These are phyloP conservation scores for Mortierella sp. DNA, from an alignment of 371 early-diverging fungal genomes.

Conservation along the genomic window DNA sequence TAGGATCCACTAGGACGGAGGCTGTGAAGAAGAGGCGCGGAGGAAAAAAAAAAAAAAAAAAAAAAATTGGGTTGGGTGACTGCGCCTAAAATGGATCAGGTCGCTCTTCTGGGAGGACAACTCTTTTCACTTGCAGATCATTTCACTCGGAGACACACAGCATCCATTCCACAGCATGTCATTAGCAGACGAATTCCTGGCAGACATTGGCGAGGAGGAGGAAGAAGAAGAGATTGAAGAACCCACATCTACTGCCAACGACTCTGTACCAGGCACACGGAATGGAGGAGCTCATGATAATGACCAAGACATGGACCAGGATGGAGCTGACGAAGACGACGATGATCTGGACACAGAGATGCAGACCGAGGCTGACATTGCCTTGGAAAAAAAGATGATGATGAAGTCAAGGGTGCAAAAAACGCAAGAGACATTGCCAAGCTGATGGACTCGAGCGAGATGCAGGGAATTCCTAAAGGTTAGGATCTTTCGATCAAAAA, in stretches of 20 bases:
- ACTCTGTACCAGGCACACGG: constrained; percentile 12
- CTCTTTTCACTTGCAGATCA: too few species aligned
- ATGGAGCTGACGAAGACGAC: constrained; percentile 53
- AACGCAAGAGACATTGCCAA: constrained; percentile 48
- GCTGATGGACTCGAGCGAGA: constrained; percentile 48
- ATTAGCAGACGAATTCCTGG: constrained; percentile 81
- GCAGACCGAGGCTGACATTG: constrained; percentile 31
- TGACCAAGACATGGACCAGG: constrained; percentile 53
- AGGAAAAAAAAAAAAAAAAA: constrained; percentile 48
- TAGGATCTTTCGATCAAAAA: not conserved
- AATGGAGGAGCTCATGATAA: constrained; percentile 12
- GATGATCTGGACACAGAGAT: constrained; percentile 52
- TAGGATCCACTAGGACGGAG: too few species aligned
- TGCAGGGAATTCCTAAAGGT: constrained; percentile 42
- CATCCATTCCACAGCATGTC: constrained; percentile 49
- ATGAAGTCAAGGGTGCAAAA: constrained; percentile 21
- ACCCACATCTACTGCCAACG: constrained; percentile 12
- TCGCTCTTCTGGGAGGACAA: too few species aligned
- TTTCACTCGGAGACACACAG: not conserved
- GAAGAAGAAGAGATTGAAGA: constrained; percentile 57
- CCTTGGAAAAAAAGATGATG: constrained; percentile 40
- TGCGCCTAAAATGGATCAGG: too few species aligned
- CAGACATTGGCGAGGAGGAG: constrained; percentile 72
- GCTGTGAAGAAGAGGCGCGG: too few species aligned
- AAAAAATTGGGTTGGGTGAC: too few species aligned